These are phyloP conservation scores for Takashimella koratensis DNA, from an alignment of 1,284 basidiomycete species.

Conservation along the genomic window DNA sequence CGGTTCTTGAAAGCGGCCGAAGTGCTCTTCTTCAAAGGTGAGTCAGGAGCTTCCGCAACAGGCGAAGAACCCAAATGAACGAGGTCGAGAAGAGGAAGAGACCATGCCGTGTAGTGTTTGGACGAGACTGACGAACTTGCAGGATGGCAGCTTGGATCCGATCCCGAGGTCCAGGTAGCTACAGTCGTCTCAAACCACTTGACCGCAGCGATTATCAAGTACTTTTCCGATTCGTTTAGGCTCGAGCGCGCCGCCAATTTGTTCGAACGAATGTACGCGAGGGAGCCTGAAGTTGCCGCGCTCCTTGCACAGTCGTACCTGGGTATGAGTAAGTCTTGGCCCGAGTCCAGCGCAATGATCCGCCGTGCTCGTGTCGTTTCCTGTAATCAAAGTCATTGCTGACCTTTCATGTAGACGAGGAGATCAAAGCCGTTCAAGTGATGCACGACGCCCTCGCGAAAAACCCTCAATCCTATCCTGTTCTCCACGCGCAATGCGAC, in stretches of 20 bases:
- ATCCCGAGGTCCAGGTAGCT: slow-evolving; percentile 97
- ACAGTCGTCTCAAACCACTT: slow-evolving; percentile 97
- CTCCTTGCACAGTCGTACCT: slow-evolving; percentile 87
- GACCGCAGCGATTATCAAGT: slow-evolving; percentile 91
- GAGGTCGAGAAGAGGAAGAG: not conserved
- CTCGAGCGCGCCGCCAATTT: slow-evolving; percentile 87
- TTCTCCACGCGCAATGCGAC: slow-evolving; percentile 91
- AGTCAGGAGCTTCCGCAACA: no score
- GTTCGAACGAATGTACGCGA: slow-evolving; percentile 82
- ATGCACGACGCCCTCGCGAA: slow-evolving; percentile 79
- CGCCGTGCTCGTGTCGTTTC: no score
- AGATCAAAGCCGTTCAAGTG: slow-evolving; percentile 95
- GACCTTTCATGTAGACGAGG: slow-evolving; percentile 65
- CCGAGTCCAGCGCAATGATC: no score
- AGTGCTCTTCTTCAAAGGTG: slow-evolving; percentile 83
- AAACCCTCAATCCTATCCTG: slow-evolving; percentile 86
- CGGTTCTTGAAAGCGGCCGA: slow-evolving; percentile 90
- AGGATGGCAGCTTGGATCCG: slow-evolving; percentile 98
- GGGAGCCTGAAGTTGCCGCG: slow-evolving; percentile 86
- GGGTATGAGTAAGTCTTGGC: slow-evolving; percentile 96
- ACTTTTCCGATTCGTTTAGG: slow-evolving; percentile 88
- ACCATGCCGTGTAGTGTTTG: no score
- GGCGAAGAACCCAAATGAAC: not conserved
- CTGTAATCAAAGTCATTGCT: slow-evolving; percentile 3
- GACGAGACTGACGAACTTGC: slow-evolving; percentile 3